These are phyloP conservation scores for Oemleria cerasiformis DNA, from an alignment of 306 rosid species.

Conservation along the genomic window DNA sequence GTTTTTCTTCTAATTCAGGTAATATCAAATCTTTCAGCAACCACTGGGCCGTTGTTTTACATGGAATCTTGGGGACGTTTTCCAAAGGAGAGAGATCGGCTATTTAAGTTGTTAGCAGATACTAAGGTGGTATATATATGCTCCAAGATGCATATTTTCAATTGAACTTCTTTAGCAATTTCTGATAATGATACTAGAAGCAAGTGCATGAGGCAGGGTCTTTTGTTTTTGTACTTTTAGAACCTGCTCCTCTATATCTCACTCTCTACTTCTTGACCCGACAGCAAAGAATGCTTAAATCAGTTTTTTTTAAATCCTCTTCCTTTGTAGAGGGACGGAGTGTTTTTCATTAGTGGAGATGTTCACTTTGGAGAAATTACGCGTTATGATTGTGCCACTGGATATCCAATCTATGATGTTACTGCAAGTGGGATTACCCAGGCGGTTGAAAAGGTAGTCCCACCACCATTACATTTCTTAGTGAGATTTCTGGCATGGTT, in stretches of 20 bases:
- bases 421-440: constrained; percentile 83
- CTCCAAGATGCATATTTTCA: constrained; percentile 4
- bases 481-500: constrained; percentile 62
- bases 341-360: constrained; percentile 77
- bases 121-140: constrained; percentile 50
- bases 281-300: constrained; percentile 10
- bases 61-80: constrained; percentile 85
- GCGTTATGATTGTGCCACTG: constrained; percentile 68
- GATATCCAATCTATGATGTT: constrained; percentile 70
- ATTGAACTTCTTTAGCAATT: constrained; percentile 2
- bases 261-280: background rate
- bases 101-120: constrained; percentile 63
- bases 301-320: constrained; percentile 12
- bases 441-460: constrained; percentile 58
- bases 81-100: constrained; percentile 72
- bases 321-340: constrained; percentile 58
- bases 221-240: constrained; percentile 5
- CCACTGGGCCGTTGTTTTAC: constrained; percentile 49
- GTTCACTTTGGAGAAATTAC: constrained; percentile 89
- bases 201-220: background rate
- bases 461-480: constrained; percentile 41
- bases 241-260: background rate
- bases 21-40: constrained; percentile 74
- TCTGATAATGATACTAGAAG: background rate
- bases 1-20: constrained; percentile 46